These are phyloP conservation scores for Talaromyces trachyspermus DNA, from an alignment of 495 filamentous ascomycete species.

Conservation along the genomic window DNA sequence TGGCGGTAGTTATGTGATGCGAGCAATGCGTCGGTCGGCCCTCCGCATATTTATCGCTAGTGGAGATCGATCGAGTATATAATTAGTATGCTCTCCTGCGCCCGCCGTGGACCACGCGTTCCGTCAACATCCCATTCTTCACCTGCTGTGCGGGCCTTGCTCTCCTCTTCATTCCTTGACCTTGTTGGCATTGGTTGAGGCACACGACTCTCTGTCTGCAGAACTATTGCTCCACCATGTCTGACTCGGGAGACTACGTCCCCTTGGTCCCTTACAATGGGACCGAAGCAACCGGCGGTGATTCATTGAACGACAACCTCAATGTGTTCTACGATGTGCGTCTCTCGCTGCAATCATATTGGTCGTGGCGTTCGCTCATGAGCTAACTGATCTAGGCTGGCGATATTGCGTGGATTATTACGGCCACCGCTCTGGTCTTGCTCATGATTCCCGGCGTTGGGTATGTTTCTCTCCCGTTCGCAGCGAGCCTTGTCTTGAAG, in stretches of 20 bases:
- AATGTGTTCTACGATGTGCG: slow-evolving; percentile 78
- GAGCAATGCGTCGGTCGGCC: neutral
- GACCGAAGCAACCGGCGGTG: slow-evolving; percentile 57
- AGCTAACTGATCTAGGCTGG: slow-evolving; percentile 50
- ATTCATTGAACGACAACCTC: slow-evolving; percentile 65
- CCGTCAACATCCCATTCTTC: slow-evolving; percentile 4
- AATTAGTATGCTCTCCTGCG: too few relatives aligned
- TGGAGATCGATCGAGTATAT: too few relatives aligned
- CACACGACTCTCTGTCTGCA: neutral
- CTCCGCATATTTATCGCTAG: too few relatives aligned
- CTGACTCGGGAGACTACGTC: slow-evolving; percentile 8
- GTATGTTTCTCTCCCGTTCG: slow-evolving; percentile 22
- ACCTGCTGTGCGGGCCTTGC: slow-evolving; percentile 1
- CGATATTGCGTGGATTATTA: slow-evolving; percentile 89
- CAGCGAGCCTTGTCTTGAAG: neutral
- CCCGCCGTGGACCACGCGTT: too few relatives aligned
- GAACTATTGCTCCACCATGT: slow-evolving; percentile 2
- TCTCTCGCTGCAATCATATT: slow-evolving; percentile 2
- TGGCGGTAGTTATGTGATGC: neutral
- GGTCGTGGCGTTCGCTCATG: neutral
- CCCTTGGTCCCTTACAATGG: slow-evolving; percentile 55
- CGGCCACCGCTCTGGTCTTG: slow-evolving; percentile 79
- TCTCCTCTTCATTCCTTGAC: slow-evolving; percentile 6
- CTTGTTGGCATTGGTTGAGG: neutral
- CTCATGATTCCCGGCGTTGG: slow-evolving; percentile 98